Base-by-base conservation (phyloP, 768 basidiomycete genomes). In the Butyriboletus loyo region DNA sequence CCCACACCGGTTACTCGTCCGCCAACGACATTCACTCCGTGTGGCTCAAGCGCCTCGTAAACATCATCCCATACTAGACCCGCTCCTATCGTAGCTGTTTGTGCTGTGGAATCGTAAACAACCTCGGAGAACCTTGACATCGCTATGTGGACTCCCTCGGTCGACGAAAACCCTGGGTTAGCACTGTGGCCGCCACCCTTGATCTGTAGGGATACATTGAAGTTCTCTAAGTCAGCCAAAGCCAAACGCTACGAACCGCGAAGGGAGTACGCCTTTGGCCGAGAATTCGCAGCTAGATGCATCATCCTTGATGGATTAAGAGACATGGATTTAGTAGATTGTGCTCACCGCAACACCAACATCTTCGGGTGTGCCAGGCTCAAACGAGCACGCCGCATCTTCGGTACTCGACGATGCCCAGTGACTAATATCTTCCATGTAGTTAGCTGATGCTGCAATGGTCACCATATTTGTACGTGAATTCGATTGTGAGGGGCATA, bases 51-150 rank as follows among this genome's bases (percentile, higher is more conserved):
- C 11, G 52, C 54, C 7, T 65, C 66, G 53, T 86, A 87, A 69
- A 81, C 84, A 43, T 85, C 75, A 59, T 87, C 85, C 86, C 85
- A 89, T 59, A 1, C n/a, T n/a, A n/a, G n/a, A n/a, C n/a, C n/a
- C n/a, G n/a, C n/a, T n/a, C n/a, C n/a, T n/a, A n/a, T n/a, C n/a
- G n/a, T n/a, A n/a, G n/a, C n/a, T n/a, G n/a, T n/a, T n/a, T n/a
- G n/a, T n/a, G n/a, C n/a, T n/a, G n/a, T n/a, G n/a, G n/a, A n/a
- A n/a, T n/a, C n/a, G n/a, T n/a, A n/a, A n/a, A 51, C 66, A 15
- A 72, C 44, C 0, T 76, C 63, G 2, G 71, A 72, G 59, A 85
- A 84, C 0, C 73, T 67, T 14, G 58, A 58, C 82, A 85, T 79
- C 19, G 80, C 61, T 28, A 86, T 83, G 8, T 81, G 81, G 4